A percentile compares a stretch with the other conserved stretches of the same genome.
Evolutionary conservation across 495 filamentous ascomycete genomes (phyloP).

Genomic region (Xylaria telfairii): DNA sequence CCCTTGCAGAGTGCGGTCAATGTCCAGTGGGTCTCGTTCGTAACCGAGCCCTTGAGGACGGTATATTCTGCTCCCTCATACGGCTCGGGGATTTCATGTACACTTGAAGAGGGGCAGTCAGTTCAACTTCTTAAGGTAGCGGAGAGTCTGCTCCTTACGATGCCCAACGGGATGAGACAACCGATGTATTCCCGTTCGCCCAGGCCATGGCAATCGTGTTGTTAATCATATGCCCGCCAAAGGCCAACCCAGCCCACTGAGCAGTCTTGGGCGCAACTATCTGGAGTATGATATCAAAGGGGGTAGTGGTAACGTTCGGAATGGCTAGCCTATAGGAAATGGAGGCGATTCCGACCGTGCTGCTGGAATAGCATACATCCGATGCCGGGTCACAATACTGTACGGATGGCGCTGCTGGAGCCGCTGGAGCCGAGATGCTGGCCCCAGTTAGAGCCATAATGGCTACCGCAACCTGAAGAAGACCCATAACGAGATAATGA

Average conservation of each 20-base stretch:
- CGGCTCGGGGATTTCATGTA: constrained; percentile 30
- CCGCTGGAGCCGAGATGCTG: constrained; percentile 28
- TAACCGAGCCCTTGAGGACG: constrained; percentile 37
- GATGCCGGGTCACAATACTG: constrained; percentile 44
- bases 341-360: constrained; percentile 33
- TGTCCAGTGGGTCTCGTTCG: constrained; percentile 49
- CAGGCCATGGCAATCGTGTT: constrained; percentile 48
- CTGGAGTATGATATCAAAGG: constrained; percentile 45
- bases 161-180: constrained; percentile 40
- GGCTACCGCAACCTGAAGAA: constrained; percentile 37
- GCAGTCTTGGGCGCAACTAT: constrained; percentile 45
- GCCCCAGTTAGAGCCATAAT: constrained; percentile 32
- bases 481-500: constrained; percentile 36
- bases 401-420: constrained; percentile 32
- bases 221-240: constrained; percentile 49
- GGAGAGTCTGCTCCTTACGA: constrained; percentile 20
- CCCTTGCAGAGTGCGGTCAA: constrained; percentile 46
- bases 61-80: constrained; percentile 41
- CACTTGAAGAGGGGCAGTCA: constrained; percentile 26
- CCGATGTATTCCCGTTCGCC: constrained; percentile 37
- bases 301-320: constrained; percentile 41
- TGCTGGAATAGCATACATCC: constrained; percentile 47
- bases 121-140: neutral
- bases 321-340: constrained; percentile 48
- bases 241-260: constrained; percentile 48